phyloP scores from a whole-genome alignment of 176 grass and related monocot genomes.

The Aegilops umbellulata region DNA sequence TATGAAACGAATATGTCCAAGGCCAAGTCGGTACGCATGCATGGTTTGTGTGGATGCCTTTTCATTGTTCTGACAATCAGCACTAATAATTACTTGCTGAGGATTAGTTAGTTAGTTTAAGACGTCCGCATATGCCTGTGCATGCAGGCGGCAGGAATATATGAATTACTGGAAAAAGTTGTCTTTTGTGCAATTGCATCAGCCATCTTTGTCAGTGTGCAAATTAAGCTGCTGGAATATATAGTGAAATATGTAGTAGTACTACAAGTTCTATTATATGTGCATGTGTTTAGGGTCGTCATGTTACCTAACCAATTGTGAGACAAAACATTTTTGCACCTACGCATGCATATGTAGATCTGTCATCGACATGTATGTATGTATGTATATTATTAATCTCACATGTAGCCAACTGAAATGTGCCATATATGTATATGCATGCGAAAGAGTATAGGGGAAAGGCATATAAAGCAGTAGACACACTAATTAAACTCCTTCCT shows the following conservation, averaged over 20 bases:
- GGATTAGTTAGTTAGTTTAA: no score
- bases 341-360: background rate
- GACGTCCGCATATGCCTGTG: no score
- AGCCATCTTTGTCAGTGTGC: background rate
- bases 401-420: constrained; percentile 1
- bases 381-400: background rate
- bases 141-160: no score
- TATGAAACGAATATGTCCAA: background rate
- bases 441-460: background rate
- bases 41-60: background rate
- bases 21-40: background rate
- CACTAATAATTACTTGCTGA: background rate
- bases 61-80: background rate
- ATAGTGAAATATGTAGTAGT: background rate
- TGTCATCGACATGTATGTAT: background rate
- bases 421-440: background rate
- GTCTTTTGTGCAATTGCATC: constrained; percentile 23
- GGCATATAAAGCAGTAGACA: no score
- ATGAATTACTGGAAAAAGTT: constrained; percentile 13
- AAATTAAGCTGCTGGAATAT: constrained; percentile 8
- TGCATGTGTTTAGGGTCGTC: constrained; percentile 8
- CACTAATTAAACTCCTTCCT: background rate
- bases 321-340: background rate
- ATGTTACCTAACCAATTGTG: constrained; percentile 19
- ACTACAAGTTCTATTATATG: background rate